Evolutionary conservation across 257 asterid species (phyloP).

Genomic region (Capsicum rhomboideum): DNA sequence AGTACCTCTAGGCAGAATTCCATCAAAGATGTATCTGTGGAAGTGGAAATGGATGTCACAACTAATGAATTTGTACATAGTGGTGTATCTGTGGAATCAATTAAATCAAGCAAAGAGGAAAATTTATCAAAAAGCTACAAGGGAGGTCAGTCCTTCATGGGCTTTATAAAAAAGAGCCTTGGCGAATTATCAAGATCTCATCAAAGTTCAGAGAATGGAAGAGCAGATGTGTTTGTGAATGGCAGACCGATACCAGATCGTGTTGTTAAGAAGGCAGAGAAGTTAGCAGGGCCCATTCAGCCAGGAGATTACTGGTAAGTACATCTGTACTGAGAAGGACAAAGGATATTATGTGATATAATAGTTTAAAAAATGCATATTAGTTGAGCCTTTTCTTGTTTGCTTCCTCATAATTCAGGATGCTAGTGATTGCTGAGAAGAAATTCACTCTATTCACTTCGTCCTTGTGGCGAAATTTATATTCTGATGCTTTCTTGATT

Average conservation of each 20-base stretch:
- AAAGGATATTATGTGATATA: background rate
- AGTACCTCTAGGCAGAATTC: slow-evolving; percentile 48
- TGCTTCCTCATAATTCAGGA: background rate
- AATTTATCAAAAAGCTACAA: slow-evolving; percentile 40
- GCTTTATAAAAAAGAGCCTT: slow-evolving; percentile 56
- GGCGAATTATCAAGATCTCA: slow-evolving; percentile 56
- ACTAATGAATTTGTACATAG: slow-evolving; percentile 40
- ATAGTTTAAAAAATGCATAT: background rate
- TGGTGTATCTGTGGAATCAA: slow-evolving; percentile 52
- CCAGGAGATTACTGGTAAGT: slow-evolving; percentile 88
- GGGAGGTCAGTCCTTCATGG: slow-evolving; percentile 73
- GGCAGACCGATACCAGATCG: slow-evolving; percentile 64
- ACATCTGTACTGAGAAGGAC: background rate
- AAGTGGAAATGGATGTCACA: slow-evolving; percentile 69
- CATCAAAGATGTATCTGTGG: slow-evolving; percentile 35
- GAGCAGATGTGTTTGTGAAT: slow-evolving; percentile 52
- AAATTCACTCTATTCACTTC: background rate
- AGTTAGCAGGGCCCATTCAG: slow-evolving; percentile 80
- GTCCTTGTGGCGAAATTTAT: background rate
- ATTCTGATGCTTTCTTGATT: background rate
- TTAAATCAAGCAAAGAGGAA: slow-evolving; percentile 39
- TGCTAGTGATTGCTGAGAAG: background rate
- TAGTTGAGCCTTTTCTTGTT: background rate
- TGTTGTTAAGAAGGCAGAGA: slow-evolving; percentile 81
- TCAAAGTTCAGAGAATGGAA: slow-evolving; percentile 39